phyloP scores from a whole-genome alignment of 2,329 filamentous ascomycete genomes.

The Escovopsis sp. region DNA sequence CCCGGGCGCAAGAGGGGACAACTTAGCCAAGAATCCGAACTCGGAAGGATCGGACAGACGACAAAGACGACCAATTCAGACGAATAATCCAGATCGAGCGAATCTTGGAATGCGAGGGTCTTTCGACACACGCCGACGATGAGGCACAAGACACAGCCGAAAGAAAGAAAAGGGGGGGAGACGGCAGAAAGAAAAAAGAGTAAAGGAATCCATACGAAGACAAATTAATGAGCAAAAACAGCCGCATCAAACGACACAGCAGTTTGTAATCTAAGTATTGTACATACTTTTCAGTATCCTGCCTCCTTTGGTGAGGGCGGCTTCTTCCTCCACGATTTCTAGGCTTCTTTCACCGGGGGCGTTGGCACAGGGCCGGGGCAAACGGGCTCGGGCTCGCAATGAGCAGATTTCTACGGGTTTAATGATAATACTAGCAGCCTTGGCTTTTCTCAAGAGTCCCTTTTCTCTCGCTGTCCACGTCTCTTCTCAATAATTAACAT shows the following conservation, averaged over 20 bases:
- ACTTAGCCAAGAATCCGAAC: constrained; percentile 51
- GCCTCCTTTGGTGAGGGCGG: constrained; percentile 1
- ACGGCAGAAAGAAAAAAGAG: neutral
- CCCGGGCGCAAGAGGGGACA: constrained; percentile 56
- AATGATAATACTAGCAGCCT: neutral
- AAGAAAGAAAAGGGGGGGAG: neutral
- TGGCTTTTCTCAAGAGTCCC: neutral
- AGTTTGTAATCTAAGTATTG: constrained; percentile 1
- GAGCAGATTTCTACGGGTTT: neutral
- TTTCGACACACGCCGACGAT: too few relatives aligned
- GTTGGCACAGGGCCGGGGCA: too few relatives aligned
- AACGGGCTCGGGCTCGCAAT: neutral
- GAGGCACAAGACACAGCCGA: too few relatives aligned
- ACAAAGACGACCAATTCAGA: constrained; percentile 11
- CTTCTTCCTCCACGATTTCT: too few relatives aligned
- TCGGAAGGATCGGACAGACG: constrained; percentile 45
- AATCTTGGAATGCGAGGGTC: neutral
- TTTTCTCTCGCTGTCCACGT: too few relatives aligned
- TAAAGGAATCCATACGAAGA: neutral
- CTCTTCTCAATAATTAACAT: too few relatives aligned
- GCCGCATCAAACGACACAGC: constrained; percentile 7
- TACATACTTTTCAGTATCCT: constrained; percentile 3
- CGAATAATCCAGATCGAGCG: neutral
- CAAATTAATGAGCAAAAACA: neutral
- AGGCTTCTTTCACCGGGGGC: too few relatives aligned